Conservation (phyloP, 2,329 filamentous ascomycete genomes). For the Akanthomyces dipterigenus region DNA sequence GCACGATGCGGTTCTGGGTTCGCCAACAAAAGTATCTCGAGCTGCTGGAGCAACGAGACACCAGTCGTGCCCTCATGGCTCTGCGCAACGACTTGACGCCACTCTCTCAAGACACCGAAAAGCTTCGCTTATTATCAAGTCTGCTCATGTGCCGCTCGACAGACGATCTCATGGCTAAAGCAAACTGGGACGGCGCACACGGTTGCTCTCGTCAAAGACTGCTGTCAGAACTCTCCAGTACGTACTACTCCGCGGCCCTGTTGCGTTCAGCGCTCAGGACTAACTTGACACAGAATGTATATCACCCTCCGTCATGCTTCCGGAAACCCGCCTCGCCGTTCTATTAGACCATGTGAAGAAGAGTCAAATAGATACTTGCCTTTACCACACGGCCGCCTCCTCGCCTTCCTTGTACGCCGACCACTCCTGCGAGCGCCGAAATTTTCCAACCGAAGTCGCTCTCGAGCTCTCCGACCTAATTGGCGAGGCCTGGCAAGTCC, state of each 20-base stretch:
- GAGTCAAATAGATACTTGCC: conserved; percentile 72
- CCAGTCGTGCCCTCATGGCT: conserved; percentile 69
- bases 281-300: conserved; percentile 59
- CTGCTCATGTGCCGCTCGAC: conserved; percentile 81
- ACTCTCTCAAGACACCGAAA: conserved; percentile 67
- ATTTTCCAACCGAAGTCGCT: conserved; percentile 70
- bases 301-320: conserved; percentile 94
- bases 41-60: conserved; percentile 70
- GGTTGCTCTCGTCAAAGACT: conserved; percentile 68
- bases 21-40: conserved; percentile 94
- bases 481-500: conserved; percentile 86
- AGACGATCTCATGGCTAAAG: conserved; percentile 68
- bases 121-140: conserved; percentile 78
- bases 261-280: not conserved
- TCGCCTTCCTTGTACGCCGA: conserved; percentile 85
- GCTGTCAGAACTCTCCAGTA: conserved; percentile 78
- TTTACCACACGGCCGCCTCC: conserved; percentile 77
- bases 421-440: conserved; percentile 70
- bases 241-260: conserved; percentile 23
- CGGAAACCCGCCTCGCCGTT: conserved; percentile 77
- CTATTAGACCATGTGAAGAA: conserved; percentile 79
- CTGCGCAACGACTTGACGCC: conserved; percentile 83
- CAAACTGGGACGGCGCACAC: conserved; percentile 76
- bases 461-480: conserved; percentile 65
- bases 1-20: conserved; percentile 79